Conservation (phyloP, 805 yeast species). For the Yamadazyma paraphyllophila region DNA sequence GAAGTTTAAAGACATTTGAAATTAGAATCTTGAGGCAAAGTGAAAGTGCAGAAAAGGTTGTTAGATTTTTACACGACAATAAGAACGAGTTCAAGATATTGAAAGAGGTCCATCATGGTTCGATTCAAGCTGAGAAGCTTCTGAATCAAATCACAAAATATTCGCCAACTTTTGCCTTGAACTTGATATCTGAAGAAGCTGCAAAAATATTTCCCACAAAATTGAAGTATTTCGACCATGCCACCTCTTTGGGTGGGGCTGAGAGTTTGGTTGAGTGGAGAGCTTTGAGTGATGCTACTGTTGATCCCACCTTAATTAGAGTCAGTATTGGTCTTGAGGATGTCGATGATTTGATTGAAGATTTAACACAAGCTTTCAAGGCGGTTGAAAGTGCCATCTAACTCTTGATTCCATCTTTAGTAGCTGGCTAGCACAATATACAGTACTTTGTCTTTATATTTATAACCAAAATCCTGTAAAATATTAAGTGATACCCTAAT, state of each 20-base stretch:
- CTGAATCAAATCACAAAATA: slow-evolving; percentile 62
- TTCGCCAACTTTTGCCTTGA: slow-evolving; percentile 74
- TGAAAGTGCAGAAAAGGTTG: slow-evolving; percentile 59
- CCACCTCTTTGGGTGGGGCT: slow-evolving; percentile 82
- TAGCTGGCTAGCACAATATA: no score
- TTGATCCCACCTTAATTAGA: slow-evolving; percentile 60
- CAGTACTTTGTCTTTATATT: no score
- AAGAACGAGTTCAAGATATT: slow-evolving; percentile 46
- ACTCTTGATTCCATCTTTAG: no score
- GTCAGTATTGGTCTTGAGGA: slow-evolving; percentile 81
- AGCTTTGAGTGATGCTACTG: slow-evolving; percentile 56
- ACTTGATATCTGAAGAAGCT: slow-evolving; percentile 44
- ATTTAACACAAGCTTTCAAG: slow-evolving; percentile 23
- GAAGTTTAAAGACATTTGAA: slow-evolving; percentile 81
- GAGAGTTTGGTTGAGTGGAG: slow-evolving; percentile 93
- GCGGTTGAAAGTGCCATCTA: no score
- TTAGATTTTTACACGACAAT: slow-evolving; percentile 55
- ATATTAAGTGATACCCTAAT: no score
- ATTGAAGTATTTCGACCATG: slow-evolving; percentile 76
- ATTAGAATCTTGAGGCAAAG: slow-evolving; percentile 69
- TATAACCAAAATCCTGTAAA: no score
- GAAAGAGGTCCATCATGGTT: slow-evolving; percentile 61
- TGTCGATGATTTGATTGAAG: slow-evolving; percentile 70
- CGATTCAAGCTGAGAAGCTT: slow-evolving; percentile 67
- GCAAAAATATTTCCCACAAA: slow-evolving; percentile 66